Evolutionary conservation across 2,329 filamentous ascomycete genomes (phyloP).

Genomic region (Colletotrichum karsti): DNA sequence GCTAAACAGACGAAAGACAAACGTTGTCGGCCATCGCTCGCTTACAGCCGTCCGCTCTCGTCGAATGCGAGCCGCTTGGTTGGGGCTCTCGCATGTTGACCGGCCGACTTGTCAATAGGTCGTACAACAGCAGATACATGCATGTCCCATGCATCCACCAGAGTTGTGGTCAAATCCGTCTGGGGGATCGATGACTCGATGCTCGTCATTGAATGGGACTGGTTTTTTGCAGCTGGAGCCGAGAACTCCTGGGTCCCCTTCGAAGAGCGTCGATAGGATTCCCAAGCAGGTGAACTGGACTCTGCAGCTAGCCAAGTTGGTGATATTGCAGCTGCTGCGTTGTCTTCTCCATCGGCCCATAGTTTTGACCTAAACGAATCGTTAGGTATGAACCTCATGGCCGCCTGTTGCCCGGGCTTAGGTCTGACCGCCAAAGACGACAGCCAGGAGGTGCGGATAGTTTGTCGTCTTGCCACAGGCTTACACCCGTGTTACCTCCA

Average conservation of each 20-base stretch:
- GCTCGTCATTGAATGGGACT: background rate
- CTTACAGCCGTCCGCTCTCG: no score
- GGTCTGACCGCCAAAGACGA: conserved; percentile 30
- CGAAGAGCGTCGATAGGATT: background rate
- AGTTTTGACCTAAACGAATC: conserved; percentile 17
- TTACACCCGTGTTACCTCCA: background rate
- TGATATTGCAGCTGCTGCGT: conserved; percentile 8
- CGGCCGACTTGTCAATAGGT: no score
- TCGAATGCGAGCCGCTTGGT: no score
- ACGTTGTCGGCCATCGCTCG: no score
- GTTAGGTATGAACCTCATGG: background rate
- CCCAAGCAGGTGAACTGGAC: background rate
- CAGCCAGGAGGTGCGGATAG: background rate
- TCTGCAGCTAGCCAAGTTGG: background rate
- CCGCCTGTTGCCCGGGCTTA: background rate
- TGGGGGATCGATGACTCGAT: conserved; percentile 12
- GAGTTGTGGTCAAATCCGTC: background rate
- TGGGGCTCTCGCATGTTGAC: no score
- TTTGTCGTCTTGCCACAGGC: background rate
- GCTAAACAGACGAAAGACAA: no score
- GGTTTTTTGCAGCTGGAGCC: background rate
- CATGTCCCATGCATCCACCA: background rate
- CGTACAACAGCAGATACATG: background rate
- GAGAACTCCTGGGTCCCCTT: background rate
- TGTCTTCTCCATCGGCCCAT: conserved; percentile 22